These are phyloP conservation scores for Ophiostoma novo-ulmi DNA, from an alignment of 2,329 filamentous ascomycete species.

Conservation along the genomic window DNA sequence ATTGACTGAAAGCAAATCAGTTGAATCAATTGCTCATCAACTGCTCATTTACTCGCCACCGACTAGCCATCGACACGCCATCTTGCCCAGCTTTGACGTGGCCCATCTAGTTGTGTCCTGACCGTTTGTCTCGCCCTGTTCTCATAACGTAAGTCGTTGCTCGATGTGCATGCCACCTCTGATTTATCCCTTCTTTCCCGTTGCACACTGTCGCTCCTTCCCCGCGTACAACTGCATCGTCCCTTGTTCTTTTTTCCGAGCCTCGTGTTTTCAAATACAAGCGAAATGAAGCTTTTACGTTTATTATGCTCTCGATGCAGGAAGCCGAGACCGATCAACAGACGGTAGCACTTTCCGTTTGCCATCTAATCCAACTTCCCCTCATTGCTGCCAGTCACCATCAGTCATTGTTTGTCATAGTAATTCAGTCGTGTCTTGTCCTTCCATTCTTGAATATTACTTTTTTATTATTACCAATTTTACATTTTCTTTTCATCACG, in stretches of 20 bases:
- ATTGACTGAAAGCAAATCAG: neutral
- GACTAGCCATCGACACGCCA: constrained; percentile 27
- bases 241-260: neutral
- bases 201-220: neutral
- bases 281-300: neutral
- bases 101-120: neutral
- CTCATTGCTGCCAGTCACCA: neutral
- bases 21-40: neutral
- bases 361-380: neutral
- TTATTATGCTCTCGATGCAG: neutral
- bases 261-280: neutral
- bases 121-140: constrained; percentile 8
- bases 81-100: constrained; percentile 24
- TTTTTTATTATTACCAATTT: neutral
- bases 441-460: neutral
- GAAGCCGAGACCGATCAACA: neutral
- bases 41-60: constrained; percentile 1
- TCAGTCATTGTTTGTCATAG: neutral
- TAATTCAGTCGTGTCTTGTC: neutral
- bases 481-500: neutral
- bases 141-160: constrained; percentile 24
- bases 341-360: neutral
- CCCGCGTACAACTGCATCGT: neutral
- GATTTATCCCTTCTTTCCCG: neutral
- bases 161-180: neutral